Evolutionary conservation across 2,329 filamentous ascomycete species (phyloP), one percentile per base, ranked within the genome.

Genomic region (Capronia americana): DNA sequence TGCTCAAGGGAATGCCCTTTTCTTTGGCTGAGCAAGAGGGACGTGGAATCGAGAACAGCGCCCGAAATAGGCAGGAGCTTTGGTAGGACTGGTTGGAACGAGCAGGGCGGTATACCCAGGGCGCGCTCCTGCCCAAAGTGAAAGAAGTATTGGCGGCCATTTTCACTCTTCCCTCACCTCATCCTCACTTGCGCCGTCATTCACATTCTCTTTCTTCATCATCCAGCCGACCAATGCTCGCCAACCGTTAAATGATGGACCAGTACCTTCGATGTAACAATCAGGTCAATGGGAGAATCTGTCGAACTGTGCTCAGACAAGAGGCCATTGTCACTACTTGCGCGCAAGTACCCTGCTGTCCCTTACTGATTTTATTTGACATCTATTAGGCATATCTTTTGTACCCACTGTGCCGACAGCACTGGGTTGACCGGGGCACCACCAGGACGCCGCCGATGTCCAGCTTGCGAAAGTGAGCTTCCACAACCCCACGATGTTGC

Each of bases 1-100:
- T 79, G 86, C 86, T 12, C 89, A 92, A 63, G 95, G 95, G 12
- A 99, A 99, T 79, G 88, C 92, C 0, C 97, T 97, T 78, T 99
- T 99, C 83, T 94, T 93, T 77, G 85, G 69, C 34, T 69, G 44
- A 66, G 23, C 32, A 24, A 41, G 38, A 24, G 38, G 51, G 41
- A 57, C 61, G 11, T 23, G 30, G 1, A 38, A 28, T 41, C 24
- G 55, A 5, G 34, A 10, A 20, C 48, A 23, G 20, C 8, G 34
- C 34, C 32, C 14, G 5, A 41, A 41, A 17, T 41, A 6, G 34
- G 4, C 34, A 17, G 34, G 6, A 6, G 34, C 34, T 17, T 17
- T 14, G 34, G 34, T 7, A 41, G 34, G 34, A 41, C 14, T 7
- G 4, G 14, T 44, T n/a, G 38, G 8, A n/a, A 44, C 6, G 48